Evolutionary conservation across 1,139 yeast species (phyloP).

Genomic region (Candida frijolesensis): DNA sequence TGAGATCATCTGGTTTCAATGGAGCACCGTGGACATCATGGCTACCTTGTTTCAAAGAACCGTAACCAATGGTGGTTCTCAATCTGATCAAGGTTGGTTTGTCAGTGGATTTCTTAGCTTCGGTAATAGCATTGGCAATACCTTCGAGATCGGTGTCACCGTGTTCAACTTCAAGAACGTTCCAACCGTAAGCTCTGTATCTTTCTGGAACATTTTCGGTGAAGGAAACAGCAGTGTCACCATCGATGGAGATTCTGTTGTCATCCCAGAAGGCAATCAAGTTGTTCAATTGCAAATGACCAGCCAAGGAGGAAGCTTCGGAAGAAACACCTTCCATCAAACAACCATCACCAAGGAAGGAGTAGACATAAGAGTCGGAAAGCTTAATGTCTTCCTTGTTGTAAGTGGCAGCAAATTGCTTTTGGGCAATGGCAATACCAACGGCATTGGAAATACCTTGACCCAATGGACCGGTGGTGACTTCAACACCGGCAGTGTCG

Average conservation of each 20-base stretch:
- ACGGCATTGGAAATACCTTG: constrained; percentile 98
- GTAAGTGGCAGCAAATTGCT: constrained; percentile 89
- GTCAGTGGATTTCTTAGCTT: constrained; percentile 64
- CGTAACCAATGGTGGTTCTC: constrained; percentile 92
- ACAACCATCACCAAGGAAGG: constrained; percentile 96
- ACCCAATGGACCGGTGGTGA: constrained; percentile 98
- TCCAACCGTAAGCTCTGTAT: constrained; percentile 96
- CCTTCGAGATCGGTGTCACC: constrained; percentile 82
- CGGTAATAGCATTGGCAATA: constrained; percentile 71
- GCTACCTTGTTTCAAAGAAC: constrained; percentile 85
- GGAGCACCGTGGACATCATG: constrained; percentile 98
- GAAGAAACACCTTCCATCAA: constrained; percentile 97
- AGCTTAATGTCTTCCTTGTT: constrained; percentile 81
- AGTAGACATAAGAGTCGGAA: constrained; percentile 76
- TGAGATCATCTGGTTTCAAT: constrained; percentile 89
- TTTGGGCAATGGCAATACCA: constrained; percentile 95
- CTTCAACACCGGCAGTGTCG: constrained; percentile 88
- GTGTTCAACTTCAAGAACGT: constrained; percentile 71
- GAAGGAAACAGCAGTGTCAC: constrained; percentile 87
- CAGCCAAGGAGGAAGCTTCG: constrained; percentile 94
- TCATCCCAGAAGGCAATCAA: constrained; percentile 96
- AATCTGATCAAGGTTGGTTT: constrained; percentile 93
- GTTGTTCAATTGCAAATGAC: constrained; percentile 93
- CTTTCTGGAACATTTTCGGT: constrained; percentile 90
- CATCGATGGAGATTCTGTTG: constrained; percentile 97